Conservation (phyloP, 1,139 yeast species). For the Eremothecium gossypii region DNA sequence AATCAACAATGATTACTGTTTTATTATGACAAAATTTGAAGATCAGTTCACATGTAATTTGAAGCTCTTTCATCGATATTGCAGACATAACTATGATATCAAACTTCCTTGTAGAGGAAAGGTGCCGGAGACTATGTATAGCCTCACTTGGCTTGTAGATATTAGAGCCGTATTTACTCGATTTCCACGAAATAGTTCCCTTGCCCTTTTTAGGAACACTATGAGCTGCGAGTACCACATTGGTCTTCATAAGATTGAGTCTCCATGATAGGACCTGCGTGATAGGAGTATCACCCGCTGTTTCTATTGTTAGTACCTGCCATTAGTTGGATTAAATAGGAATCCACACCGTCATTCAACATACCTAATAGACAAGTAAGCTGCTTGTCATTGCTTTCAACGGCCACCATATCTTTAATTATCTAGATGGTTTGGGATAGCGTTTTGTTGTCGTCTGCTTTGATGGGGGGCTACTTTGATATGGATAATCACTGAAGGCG, state of each 20-base stretch:
- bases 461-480: neutral
- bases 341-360: neutral
- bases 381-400: conserved; percentile 7
- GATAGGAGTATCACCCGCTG: conserved; percentile 27
- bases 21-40: conserved; percentile 12
- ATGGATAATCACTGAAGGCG: neutral
- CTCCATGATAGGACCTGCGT: conserved; percentile 28
- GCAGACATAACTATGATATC: conserved; percentile 22
- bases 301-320: conserved; percentile 1
- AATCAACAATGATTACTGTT: conserved; percentile 19
- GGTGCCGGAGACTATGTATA: conserved; percentile 14
- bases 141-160: conserved; percentile 26
- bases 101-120: conserved; percentile 11
- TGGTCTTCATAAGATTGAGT: conserved; percentile 18
- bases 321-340: neutral
- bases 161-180: conserved; percentile 24
- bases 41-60: conserved; percentile 14
- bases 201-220: conserved; percentile 3
- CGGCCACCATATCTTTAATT: conserved; percentile 7
- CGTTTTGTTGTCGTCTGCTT: conserved; percentile 2
- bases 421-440: conserved; percentile 2
- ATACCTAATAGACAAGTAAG: conserved; percentile 17
- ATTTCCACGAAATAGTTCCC: conserved; percentile 29
- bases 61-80: conserved; percentile 20
- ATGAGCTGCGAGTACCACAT: conserved; percentile 3